Evolutionary conservation across 495 filamentous ascomycete genomes (phyloP).

Genomic region (Rhypophila decipiens): DNA sequence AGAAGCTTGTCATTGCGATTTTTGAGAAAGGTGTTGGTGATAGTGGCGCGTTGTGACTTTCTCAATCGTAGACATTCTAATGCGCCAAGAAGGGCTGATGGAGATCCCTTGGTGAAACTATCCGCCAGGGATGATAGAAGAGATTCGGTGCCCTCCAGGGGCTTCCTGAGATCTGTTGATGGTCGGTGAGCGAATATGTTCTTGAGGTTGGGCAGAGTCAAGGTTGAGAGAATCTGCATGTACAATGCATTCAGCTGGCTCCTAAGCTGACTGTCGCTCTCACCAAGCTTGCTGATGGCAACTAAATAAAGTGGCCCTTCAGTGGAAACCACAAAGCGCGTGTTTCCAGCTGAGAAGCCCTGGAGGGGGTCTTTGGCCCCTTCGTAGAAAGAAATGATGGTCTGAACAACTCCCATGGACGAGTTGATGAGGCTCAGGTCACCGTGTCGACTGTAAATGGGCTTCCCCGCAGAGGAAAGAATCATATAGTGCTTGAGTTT

Average conservation of each 20-base stretch:
- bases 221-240: slow-evolving; percentile 93
- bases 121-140: slow-evolving; percentile 89
- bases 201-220: slow-evolving; percentile 84
- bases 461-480: slow-evolving; percentile 94
- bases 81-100: slow-evolving; percentile 79
- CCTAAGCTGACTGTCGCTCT: slow-evolving; percentile 80
- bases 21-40: slow-evolving; percentile 82
- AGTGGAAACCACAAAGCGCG: slow-evolving; percentile 75
- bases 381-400: slow-evolving; percentile 95
- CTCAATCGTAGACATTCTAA: slow-evolving; percentile 85
- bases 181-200: slow-evolving; percentile 85
- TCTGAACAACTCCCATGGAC: slow-evolving; percentile 94
- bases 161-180: slow-evolving; percentile 83
- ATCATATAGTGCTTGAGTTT: slow-evolving; percentile 97
- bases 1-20: slow-evolving; percentile 67
- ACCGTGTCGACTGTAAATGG: slow-evolving; percentile 92
- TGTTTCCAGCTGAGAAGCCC: slow-evolving; percentile 76
- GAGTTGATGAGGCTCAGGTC: slow-evolving; percentile 81
- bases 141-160: slow-evolving; percentile 88
- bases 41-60: slow-evolving; percentile 75
- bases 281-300: slow-evolving; percentile 83
- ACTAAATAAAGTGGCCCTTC: slow-evolving; percentile 87
- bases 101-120: slow-evolving; percentile 87
- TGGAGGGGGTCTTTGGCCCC: slow-evolving; percentile 65
- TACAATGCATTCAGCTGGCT: slow-evolving; percentile 90